Evolutionary conservation across 768 basidiomycete genomes (phyloP).

Genomic region (Collybia sordida): DNA sequence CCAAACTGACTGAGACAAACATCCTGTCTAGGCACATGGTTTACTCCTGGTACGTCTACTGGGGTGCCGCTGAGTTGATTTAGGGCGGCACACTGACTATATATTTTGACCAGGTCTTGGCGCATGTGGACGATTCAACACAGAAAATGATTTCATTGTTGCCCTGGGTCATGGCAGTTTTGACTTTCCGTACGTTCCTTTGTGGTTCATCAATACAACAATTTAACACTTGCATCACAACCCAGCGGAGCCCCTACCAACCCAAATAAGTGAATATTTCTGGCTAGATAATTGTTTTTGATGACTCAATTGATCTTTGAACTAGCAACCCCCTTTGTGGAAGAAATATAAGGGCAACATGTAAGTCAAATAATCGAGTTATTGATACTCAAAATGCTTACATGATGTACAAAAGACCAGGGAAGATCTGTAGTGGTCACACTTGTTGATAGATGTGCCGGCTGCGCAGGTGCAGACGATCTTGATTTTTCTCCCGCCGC

Average conservation of each 20-base stretch:
- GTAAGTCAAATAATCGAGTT: slow-evolving; percentile 1
- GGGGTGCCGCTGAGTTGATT: background rate
- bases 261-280: slow-evolving; percentile 8
- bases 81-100: background rate
- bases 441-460: slow-evolving; percentile 15
- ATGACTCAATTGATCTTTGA: background rate
- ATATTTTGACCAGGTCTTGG: background rate
- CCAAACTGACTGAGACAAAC: background rate
- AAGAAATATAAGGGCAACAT: slow-evolving; percentile 9
- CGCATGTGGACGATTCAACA: slow-evolving; percentile 13
- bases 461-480: slow-evolving; percentile 4
- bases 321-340: slow-evolving; percentile 17
- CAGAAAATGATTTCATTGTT: slow-evolving; percentile 9
- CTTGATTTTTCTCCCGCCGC: slow-evolving; percentile 13
- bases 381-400: background rate
- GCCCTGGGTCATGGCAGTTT: slow-evolving; percentile 10
- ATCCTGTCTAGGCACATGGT: background rate
- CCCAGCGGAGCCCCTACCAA: slow-evolving; percentile 9
- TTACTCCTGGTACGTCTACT: background rate
- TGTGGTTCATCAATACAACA: background rate
- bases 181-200: slow-evolving; percentile 11
- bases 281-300: too few relatives aligned
- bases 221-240: background rate
- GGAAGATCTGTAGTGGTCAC: slow-evolving; percentile 14
- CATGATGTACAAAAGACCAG: slow-evolving; percentile 2